phyloP scores from a whole-genome alignment of 257 asterid species.

The Jacaranda copaia region DNA sequence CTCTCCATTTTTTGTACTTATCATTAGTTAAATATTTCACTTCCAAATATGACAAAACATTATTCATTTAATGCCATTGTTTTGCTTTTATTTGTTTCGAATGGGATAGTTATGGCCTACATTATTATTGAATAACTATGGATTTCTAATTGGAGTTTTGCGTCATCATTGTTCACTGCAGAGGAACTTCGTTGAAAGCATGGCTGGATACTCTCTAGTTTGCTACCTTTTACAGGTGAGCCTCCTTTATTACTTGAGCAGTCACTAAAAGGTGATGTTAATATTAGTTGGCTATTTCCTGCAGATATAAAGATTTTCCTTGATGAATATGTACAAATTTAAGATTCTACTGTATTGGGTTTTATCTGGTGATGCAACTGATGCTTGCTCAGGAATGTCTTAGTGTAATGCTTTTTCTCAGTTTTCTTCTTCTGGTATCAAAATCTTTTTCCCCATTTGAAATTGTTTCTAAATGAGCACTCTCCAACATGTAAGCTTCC shows the following conservation, averaged over 20 bases:
- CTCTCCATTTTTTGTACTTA: neutral
- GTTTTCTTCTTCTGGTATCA: neutral
- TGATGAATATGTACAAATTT: slow-evolving; percentile 18
- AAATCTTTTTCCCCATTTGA: neutral
- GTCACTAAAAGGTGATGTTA: slow-evolving; percentile 15
- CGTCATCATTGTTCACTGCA: slow-evolving; percentile 40
- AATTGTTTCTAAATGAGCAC: slow-evolving; percentile 1
- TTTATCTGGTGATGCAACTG: slow-evolving; percentile 15
- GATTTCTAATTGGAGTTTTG: slow-evolving; percentile 15
- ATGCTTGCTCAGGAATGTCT: slow-evolving; percentile 4
- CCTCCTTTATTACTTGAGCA: slow-evolving; percentile 19
- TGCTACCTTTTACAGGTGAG: slow-evolving; percentile 93
- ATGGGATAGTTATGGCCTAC: slow-evolving; percentile 1
- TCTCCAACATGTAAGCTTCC: neutral
- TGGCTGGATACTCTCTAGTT: slow-evolving; percentile 99
- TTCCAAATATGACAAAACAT: neutral
- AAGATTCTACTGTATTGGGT: slow-evolving; percentile 15
- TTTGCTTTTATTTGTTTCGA: neutral
- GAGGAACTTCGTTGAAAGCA: slow-evolving; percentile 98
- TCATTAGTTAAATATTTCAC: neutral
- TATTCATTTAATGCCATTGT: neutral
- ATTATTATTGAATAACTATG: neutral
- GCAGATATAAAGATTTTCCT: neutral
- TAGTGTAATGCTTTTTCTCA: slow-evolving; percentile 17
- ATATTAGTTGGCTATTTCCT: slow-evolving; percentile 14